Evolutionary conservation across 768 basidiomycete species (phyloP).

Genomic region (Leucocoprinus sp.): DNA sequence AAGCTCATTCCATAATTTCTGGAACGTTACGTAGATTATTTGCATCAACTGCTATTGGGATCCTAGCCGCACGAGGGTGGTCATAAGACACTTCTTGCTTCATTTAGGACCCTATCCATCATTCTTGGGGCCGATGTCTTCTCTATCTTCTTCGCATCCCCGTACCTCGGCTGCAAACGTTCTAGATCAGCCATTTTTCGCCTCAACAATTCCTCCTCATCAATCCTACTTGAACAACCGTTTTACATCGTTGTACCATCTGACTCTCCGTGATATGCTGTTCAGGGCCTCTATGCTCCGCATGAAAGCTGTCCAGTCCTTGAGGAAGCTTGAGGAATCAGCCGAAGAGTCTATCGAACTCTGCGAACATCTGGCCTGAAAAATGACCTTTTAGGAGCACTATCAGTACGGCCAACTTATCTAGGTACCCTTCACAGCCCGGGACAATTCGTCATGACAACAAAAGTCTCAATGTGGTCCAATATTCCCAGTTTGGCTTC

Average conservation of each 20-base stretch:
- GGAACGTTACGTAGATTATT: slow-evolving; percentile 21
- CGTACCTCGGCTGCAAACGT: slow-evolving; percentile 17
- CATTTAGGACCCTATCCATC: slow-evolving; percentile 21
- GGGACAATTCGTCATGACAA: slow-evolving; percentile 15
- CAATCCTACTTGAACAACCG: slow-evolving; percentile 17
- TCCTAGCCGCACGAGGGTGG: slow-evolving; percentile 11
- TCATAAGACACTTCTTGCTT: slow-evolving; percentile 20
- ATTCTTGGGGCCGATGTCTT: slow-evolving; percentile 17
- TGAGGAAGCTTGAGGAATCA: slow-evolving; percentile 20
- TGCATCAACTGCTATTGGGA: slow-evolving; percentile 24
- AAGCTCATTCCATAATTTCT: slow-evolving; percentile 18
- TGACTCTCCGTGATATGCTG: slow-evolving; percentile 23
- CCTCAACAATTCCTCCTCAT: slow-evolving; percentile 14
- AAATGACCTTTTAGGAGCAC: slow-evolving; percentile 16
- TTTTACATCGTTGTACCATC: slow-evolving; percentile 18
- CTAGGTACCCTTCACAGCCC: slow-evolving; percentile 18
- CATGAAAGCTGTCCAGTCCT: slow-evolving; percentile 17
- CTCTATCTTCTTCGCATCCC: slow-evolving; percentile 16
- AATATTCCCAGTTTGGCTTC: slow-evolving; percentile 13
- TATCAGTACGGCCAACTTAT: slow-evolving; percentile 24
- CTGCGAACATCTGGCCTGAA: slow-evolving; percentile 20
- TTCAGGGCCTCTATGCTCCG: slow-evolving; percentile 16
- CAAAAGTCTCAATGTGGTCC: slow-evolving; percentile 16
- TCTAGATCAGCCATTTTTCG: slow-evolving; percentile 21
- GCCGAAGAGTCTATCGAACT: slow-evolving; percentile 17